Conservation (phyloP, 805 yeast species). For the Torulaspora microellipsoides region DNA sequence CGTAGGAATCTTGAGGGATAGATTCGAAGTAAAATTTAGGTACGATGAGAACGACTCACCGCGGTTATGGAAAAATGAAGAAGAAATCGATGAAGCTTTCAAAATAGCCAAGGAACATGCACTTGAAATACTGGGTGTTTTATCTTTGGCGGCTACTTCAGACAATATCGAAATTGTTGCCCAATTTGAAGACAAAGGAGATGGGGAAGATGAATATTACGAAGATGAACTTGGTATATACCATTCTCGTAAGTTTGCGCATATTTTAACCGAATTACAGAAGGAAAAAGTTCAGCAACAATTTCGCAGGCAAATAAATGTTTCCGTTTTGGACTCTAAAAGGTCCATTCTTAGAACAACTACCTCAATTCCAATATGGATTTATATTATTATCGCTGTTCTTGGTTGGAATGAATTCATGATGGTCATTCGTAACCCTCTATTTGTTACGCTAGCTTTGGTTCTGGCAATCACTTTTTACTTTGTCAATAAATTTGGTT, state of each 20-base stretch:
- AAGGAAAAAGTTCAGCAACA: conserved; percentile 52
- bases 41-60: conserved; percentile 84
- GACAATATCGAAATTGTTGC: conserved; percentile 58
- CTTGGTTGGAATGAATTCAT: conserved; percentile 96
- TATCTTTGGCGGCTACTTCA: conserved; percentile 49
- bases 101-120: conserved; percentile 57
- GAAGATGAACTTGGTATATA: conserved; percentile 41
- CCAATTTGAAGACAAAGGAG: conserved; percentile 42
- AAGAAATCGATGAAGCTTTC: conserved; percentile 66
- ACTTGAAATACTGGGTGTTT: conserved; percentile 51
- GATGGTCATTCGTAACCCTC: conserved; percentile 80
- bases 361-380: conserved; percentile 78
- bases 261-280: conserved; percentile 52
- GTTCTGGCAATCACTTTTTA: conserved; percentile 57
- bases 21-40: conserved; percentile 77
- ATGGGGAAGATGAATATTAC: conserved; percentile 31
- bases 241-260: conserved; percentile 46
- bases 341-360: conserved; percentile 74
- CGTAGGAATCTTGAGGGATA: conserved; percentile 61
- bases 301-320: conserved; percentile 72
- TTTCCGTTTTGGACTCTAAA: conserved; percentile 80
- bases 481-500: conserved; percentile 61
- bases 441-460: conserved; percentile 63
- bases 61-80: conserved; percentile 66
- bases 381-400: conserved; percentile 65